Evolutionary conservation across 306 rosid genomes (phyloP).

Genomic region (Mimosa bimucronata): DNA sequence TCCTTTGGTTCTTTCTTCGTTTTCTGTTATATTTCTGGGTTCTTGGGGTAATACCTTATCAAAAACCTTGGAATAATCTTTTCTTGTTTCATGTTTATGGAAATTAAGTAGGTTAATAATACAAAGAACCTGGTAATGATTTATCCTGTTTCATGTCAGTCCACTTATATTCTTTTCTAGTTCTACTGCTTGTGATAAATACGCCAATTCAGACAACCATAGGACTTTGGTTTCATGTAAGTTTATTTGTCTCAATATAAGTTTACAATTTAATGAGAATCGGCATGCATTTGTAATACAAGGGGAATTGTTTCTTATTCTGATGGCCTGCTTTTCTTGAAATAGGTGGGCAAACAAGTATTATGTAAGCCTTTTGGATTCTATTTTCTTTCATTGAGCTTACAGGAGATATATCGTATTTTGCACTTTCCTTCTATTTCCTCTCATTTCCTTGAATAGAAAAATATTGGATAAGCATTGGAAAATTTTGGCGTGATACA

Average conservation of each 20-base stretch:
- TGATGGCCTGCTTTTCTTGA: too few relatives aligned
- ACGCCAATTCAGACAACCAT: not conserved
- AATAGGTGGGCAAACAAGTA: too few relatives aligned
- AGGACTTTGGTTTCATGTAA: not conserved
- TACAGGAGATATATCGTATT: constrained; percentile 21
- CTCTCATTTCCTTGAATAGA: constrained; percentile 9
- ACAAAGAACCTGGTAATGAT: constrained; percentile 11
- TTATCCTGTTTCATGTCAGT: constrained; percentile 11
- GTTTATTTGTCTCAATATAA: constrained; percentile 18
- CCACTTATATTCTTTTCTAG: not conserved
- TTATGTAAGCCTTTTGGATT: constrained; percentile 66
- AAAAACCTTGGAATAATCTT: too few relatives aligned
- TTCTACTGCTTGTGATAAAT: constrained; percentile 14
- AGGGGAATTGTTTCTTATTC: too few relatives aligned
- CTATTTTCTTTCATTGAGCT: constrained; percentile 35
- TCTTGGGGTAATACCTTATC: too few relatives aligned
- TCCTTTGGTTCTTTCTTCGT: too few relatives aligned
- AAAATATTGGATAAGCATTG: constrained; percentile 4
- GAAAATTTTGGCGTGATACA: not conserved
- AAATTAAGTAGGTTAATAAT: too few relatives aligned
- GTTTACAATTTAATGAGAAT: too few relatives aligned
- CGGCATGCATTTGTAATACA: too few relatives aligned
- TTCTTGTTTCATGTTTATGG: too few relatives aligned
- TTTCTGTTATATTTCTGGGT: too few relatives aligned
- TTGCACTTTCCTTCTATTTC: not conserved